phyloP scores from a whole-genome alignment of 2,329 filamentous ascomycete genomes.

The Fusarium chuoi region DNA sequence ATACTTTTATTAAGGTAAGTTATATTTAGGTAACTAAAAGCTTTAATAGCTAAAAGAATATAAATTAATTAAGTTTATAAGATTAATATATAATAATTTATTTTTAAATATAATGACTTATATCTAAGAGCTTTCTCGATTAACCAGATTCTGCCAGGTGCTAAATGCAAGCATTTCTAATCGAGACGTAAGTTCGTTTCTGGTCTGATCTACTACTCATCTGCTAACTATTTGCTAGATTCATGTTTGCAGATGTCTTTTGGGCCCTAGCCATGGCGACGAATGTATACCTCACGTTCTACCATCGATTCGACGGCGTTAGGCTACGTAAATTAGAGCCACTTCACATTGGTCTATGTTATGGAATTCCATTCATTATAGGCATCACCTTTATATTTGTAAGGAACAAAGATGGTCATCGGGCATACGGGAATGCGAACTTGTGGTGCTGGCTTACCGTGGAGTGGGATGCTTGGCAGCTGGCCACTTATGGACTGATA shows the following conservation, averaged over 20 bases:
- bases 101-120: too few relatives aligned
- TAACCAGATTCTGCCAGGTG: constrained; percentile 1
- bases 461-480: constrained; percentile 20
- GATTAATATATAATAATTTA: too few relatives aligned
- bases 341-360: not conserved
- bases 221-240: not conserved
- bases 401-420: not conserved
- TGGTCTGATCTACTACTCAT: not conserved
- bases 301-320: not conserved
- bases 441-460: constrained; percentile 19
- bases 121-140: not conserved
- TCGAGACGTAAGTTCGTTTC: not conserved
- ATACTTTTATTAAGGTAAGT: too few relatives aligned
- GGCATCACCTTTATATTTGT: not conserved
- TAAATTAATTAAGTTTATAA: too few relatives aligned
- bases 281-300: constrained; percentile 15
- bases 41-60: too few relatives aligned
- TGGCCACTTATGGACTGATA: constrained; percentile 14
- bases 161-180: constrained; percentile 11
- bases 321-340: constrained; percentile 2
- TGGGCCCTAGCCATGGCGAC: constrained; percentile 11
- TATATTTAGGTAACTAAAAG: too few relatives aligned
- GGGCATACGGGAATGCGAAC: constrained; percentile 6
- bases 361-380: constrained; percentile 6
- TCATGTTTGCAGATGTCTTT: constrained; percentile 21